Evolutionary conservation across 192 early-diverging fungal genomes (phyloP).

Genomic region (Backusella liffmaniae): DNA sequence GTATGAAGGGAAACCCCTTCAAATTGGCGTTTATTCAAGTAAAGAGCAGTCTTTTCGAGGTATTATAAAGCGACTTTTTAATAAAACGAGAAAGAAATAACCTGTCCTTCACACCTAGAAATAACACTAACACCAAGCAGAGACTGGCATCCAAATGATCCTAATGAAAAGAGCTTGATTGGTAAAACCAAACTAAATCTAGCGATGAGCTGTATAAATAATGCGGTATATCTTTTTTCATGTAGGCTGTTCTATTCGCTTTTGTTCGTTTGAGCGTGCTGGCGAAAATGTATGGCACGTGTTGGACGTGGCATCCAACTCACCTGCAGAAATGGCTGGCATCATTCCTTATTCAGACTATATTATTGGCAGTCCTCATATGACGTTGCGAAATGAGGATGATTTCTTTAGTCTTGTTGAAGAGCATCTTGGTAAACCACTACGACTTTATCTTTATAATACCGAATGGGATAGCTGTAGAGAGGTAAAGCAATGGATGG

Average conservation of each 20-base stretch:
- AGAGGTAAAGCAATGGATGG: conserved; percentile 38
- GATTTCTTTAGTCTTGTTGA: conserved; percentile 69
- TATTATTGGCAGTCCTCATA: conserved; percentile 68
- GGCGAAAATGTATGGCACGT: conserved; percentile 67
- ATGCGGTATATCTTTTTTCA: neutral
- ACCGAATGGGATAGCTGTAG: conserved; percentile 59
- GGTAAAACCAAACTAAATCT: conserved; percentile 26
- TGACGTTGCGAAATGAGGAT: conserved; percentile 55
- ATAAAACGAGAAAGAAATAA: neutral
- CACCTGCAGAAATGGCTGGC: conserved; percentile 70
- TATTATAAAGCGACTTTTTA: neutral
- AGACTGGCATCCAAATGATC: conserved; percentile 27
- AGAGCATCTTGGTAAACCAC: conserved; percentile 51
- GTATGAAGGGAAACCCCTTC: conserved; percentile 45
- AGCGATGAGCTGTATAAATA: neutral
- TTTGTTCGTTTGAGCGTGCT: conserved; percentile 61
- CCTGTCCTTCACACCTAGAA: conserved; percentile 12
- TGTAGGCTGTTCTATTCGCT: conserved; percentile 54
- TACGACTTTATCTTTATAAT: conserved; percentile 72
- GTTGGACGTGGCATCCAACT: conserved; percentile 61
- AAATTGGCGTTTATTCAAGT: conserved; percentile 56
- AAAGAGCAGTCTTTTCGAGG: conserved; percentile 56
- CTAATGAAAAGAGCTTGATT: conserved; percentile 39
- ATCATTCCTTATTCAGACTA: conserved; percentile 67
- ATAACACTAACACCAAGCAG: conserved; percentile 32